Evolutionary conservation across 2,329 filamentous ascomycete genomes (phyloP).

Genomic region (Reticulascus tulasneorum): DNA sequence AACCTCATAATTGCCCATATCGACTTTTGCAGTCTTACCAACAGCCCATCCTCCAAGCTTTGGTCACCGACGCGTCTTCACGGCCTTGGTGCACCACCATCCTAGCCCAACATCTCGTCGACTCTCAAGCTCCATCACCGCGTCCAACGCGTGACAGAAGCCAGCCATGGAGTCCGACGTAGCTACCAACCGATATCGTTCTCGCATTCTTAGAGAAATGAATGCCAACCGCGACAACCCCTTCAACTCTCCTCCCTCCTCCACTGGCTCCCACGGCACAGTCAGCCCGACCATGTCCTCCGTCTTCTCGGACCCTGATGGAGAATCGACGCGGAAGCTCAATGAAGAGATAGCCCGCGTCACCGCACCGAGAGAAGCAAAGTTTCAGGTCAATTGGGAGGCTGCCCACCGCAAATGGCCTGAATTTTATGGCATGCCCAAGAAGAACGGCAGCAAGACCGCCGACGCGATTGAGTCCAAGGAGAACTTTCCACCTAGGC

Average conservation of each 20-base stretch:
- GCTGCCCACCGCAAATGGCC: slow-evolving; percentile 48
- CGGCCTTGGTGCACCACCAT: slow-evolving; percentile 3
- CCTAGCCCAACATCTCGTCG: slow-evolving; percentile 6
- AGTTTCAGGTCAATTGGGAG: slow-evolving; percentile 39
- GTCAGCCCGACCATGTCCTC: slow-evolving; percentile 51
- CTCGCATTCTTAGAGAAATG: slow-evolving; percentile 49
- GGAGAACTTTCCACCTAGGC: slow-evolving; percentile 40
- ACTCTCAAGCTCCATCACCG: slow-evolving; percentile 7
- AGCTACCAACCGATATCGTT: slow-evolving; percentile 37
- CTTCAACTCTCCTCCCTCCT: slow-evolving; percentile 56
- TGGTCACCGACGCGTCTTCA: slow-evolving; percentile 6
- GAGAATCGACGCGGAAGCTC: slow-evolving; percentile 49
- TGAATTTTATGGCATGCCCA: slow-evolving; percentile 43
- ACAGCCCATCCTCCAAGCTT: background rate
- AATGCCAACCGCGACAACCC: slow-evolving; percentile 50
- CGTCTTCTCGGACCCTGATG: slow-evolving; percentile 49
- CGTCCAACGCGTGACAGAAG: slow-evolving; percentile 10
- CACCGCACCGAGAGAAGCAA: slow-evolving; percentile 29
- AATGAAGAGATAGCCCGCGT: slow-evolving; percentile 45
- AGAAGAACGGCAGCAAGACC: slow-evolving; percentile 12
- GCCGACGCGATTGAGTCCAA: slow-evolving; percentile 28
- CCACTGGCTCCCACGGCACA: slow-evolving; percentile 54
- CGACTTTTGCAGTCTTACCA: slow-evolving; percentile 12
- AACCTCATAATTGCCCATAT: slow-evolving; percentile 11
- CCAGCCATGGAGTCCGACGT: slow-evolving; percentile 36